phyloP scores from a whole-genome alignment of 2,329 filamentous ascomycete species.

The Chrysoporthe deuterocubensis region DNA sequence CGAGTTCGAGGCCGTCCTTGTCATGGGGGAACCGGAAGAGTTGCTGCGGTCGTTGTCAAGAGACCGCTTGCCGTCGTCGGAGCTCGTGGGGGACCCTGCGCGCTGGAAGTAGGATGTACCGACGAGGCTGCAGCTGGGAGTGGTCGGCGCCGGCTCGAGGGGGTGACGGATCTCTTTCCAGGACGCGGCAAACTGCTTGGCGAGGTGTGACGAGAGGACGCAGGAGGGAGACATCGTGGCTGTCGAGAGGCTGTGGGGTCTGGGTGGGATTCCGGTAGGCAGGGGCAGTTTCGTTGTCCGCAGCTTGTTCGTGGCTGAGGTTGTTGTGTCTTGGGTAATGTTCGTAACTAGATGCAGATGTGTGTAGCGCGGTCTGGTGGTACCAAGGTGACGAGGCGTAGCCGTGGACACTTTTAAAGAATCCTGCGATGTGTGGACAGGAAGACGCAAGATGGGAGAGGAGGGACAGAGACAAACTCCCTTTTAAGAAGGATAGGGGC shows the following conservation, averaged over 20 bases:
- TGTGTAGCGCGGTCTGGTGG: background rate
- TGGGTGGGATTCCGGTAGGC: background rate
- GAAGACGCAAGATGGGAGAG: background rate
- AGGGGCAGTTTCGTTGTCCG: too few species aligned
- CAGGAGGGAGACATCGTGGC: constrained; percentile 60
- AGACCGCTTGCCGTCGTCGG: constrained; percentile 46
- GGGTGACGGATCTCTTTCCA: constrained; percentile 56
- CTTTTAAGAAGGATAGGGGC: constrained; percentile 4
- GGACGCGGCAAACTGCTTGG: constrained; percentile 64
- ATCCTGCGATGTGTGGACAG: background rate
- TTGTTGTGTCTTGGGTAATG: background rate
- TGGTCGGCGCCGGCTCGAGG: constrained; percentile 29
- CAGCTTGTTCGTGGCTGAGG: background rate
- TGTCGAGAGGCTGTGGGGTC: background rate
- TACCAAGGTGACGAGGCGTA: background rate
- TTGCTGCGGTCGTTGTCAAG: constrained; percentile 50
- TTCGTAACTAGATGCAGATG: too few species aligned
- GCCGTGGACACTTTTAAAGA: background rate
- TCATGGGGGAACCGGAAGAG: constrained; percentile 34
- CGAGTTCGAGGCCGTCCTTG: constrained; percentile 38
- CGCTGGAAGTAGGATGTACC: constrained; percentile 39
- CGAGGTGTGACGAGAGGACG: constrained; percentile 65
- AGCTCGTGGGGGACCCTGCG: constrained; percentile 40
- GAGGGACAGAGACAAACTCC: background rate
- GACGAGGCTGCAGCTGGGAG: constrained; percentile 34